phyloP scores from a whole-genome alignment of 1,139 yeast genomes.

The Yamadazyma atmosphaerica region DNA sequence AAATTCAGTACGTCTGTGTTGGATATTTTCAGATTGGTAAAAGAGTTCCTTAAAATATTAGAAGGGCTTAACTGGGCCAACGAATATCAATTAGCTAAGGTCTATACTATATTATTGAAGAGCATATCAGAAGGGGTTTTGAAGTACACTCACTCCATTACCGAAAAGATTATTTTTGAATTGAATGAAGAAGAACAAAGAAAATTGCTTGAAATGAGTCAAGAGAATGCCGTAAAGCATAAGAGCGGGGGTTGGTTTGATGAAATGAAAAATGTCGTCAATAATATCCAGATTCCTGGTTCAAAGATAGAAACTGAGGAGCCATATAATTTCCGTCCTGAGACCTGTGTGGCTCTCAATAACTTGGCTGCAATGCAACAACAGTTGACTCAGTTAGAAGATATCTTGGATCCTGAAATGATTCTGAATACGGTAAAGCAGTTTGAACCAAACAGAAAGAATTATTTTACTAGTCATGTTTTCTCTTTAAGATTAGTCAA shows the following conservation, averaged over 20 bases:
- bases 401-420: conserved; percentile 58
- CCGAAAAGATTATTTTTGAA: conserved; percentile 52
- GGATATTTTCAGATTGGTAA: conserved; percentile 66
- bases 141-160: conserved; percentile 49
- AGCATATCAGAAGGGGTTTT: conserved; percentile 63
- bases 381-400: conserved; percentile 62
- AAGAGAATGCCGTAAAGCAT: conserved; percentile 26
- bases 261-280: conserved; percentile 49
- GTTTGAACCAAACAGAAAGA: conserved; percentile 31
- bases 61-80: conserved; percentile 63
- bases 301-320: conserved; percentile 42
- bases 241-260: conserved; percentile 41
- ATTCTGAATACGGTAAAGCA: conserved; percentile 49
- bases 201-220: conserved; percentile 18
- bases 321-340: conserved; percentile 60
- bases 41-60: conserved; percentile 55
- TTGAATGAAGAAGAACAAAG: conserved; percentile 40
- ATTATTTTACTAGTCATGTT: conserved; percentile 49
- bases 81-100: conserved; percentile 57
- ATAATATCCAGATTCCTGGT: conserved; percentile 35
- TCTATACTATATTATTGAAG: conserved; percentile 59
- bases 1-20: conserved; percentile 55
- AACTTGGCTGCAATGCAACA: conserved; percentile 63
- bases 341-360: conserved; percentile 76
- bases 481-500: conserved; percentile 65